Evolutionary conservation across 2,329 filamentous ascomycete genomes (phyloP).

Genomic region (Sphaerulina vaccinii): DNA sequence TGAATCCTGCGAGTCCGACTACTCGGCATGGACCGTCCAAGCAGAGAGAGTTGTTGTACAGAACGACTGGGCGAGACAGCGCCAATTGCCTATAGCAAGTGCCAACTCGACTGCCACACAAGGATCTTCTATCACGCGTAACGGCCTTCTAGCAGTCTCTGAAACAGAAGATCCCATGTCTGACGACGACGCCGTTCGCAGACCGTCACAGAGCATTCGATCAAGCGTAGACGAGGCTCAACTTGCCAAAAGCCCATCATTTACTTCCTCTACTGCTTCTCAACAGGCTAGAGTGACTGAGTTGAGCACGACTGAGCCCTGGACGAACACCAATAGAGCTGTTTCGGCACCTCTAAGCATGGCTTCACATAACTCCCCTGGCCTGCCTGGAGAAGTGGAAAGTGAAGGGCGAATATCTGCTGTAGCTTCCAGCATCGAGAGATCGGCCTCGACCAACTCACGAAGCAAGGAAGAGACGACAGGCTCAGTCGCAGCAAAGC

Average conservation of each 20-base stretch:
- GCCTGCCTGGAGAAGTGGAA: background rate
- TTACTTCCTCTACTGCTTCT: background rate
- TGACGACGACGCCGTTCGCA: slow-evolving; percentile 16
- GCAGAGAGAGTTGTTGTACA: slow-evolving; percentile 74
- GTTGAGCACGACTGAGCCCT: background rate
- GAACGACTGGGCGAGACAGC: slow-evolving; percentile 48
- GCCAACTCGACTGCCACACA: background rate
- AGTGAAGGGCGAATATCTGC: background rate
- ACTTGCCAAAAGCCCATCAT: background rate
- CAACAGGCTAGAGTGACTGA: background rate
- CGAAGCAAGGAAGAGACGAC: slow-evolving; percentile 8
- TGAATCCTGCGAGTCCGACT: slow-evolving; percentile 74
- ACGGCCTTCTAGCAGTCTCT: background rate
- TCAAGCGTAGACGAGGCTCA: slow-evolving; percentile 5
- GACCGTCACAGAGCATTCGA: slow-evolving; percentile 15
- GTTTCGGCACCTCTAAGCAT: slow-evolving; percentile 1
- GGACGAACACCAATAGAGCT: slow-evolving; percentile 1
- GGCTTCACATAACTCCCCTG: background rate
- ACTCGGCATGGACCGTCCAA: slow-evolving; percentile 75
- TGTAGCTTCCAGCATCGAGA: background rate
- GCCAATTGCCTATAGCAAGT: background rate
- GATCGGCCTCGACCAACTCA: slow-evolving; percentile 11
- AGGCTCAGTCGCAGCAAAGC: slow-evolving; percentile 28
- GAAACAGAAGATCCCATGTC: slow-evolving; percentile 17
- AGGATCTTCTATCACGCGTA: background rate